Evolutionary conservation across 495 filamentous ascomycete species (phyloP).

Genomic region (Tuber calosporum): DNA sequence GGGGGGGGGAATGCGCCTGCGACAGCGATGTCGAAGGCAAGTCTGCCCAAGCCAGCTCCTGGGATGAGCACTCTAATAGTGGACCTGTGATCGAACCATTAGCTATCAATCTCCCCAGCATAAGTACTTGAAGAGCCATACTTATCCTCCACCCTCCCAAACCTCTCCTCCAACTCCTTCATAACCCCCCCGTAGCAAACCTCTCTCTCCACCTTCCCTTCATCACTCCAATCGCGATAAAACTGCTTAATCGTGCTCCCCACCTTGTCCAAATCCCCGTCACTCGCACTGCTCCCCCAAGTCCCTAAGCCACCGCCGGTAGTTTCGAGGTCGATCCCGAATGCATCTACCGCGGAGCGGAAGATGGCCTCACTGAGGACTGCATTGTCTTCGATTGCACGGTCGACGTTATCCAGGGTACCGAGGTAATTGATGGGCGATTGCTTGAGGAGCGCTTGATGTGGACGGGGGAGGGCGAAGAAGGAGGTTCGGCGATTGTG

Average conservation of each 20-base stretch:
- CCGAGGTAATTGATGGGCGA: constrained; percentile 76
- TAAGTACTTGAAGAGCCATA: constrained; percentile 17
- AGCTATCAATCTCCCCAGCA: constrained; percentile 25
- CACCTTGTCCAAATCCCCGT: constrained; percentile 76
- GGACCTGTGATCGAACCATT: constrained; percentile 7
- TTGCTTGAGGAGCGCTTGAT: constrained; percentile 71
- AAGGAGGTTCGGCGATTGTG: constrained; percentile 83
- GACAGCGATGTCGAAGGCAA: constrained; percentile 78
- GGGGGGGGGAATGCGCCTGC: constrained; percentile 42
- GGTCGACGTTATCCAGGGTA: constrained; percentile 68
- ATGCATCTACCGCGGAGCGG: constrained; percentile 52
- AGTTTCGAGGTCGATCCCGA: constrained; percentile 25
- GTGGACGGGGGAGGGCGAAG: constrained; percentile 74
- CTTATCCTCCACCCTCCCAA: constrained; percentile 34
- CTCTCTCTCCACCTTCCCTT: constrained; percentile 63
- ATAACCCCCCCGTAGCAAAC: constrained; percentile 70
- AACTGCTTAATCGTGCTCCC: constrained; percentile 84
- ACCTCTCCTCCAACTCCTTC: constrained; percentile 52
- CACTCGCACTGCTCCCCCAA: constrained; percentile 61
- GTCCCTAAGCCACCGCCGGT: constrained; percentile 32
- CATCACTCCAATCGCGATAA: constrained; percentile 88
- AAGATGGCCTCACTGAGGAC: constrained; percentile 74
- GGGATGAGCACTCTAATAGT: constrained; percentile 68
- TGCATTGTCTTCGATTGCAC: constrained; percentile 82
- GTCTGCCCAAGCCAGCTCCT: constrained; percentile 77